Evolutionary conservation across 2,329 filamentous ascomycete genomes (phyloP), one percentile per base, ranked within the genome.

Genomic region (Aschersonia sp.): DNA sequence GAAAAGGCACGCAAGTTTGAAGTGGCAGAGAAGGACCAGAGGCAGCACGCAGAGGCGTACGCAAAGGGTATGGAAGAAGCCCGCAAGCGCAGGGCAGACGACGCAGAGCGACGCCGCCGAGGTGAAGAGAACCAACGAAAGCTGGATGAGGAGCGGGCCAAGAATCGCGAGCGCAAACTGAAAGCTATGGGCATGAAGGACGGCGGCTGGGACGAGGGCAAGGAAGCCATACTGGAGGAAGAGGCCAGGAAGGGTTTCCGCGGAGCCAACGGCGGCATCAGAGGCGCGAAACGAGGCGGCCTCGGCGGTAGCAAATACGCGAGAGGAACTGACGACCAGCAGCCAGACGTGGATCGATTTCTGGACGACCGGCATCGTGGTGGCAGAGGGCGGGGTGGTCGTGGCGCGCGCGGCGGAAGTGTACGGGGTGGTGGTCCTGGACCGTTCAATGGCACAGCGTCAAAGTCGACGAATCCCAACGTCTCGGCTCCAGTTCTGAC

Each of bases 1-100:
- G 77, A 81, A 58, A 77, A 76, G 62, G 70, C 73, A 54, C 72
- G 74, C 54, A 75, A 74, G 51, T 78, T 77, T 54, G 73, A 80
- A 55, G 71, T 75, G 58, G 74, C 73, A 1, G 73, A 78, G 59
- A 67, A 70, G 51, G 77, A 80, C 55, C 68, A 77, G 61, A 70
- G 68, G 49, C 72, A 73, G 49, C 75, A 79, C 55, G 75, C 72
- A 2, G 63, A 68, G 5, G 72, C 75, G 1, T 71, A 74, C 50
- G 74, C 75, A 38, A 70, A 71, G 40, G 72, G 75, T 7, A 71
- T 74, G 65, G 74, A 77, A 51, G 76, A 80, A 54, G 69, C 71
- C 31, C 70, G 70, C 46, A 70, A 69, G 51, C 68, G 73, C 28
- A 66, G 70, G 31, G 68, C 69, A 2, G 72, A 72, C 45, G 77